Evolutionary conservation across 202 grass and related monocot species (phyloP), one percentile per base, ranked within the genome.

Genomic region (Carex sylvatica): DNA sequence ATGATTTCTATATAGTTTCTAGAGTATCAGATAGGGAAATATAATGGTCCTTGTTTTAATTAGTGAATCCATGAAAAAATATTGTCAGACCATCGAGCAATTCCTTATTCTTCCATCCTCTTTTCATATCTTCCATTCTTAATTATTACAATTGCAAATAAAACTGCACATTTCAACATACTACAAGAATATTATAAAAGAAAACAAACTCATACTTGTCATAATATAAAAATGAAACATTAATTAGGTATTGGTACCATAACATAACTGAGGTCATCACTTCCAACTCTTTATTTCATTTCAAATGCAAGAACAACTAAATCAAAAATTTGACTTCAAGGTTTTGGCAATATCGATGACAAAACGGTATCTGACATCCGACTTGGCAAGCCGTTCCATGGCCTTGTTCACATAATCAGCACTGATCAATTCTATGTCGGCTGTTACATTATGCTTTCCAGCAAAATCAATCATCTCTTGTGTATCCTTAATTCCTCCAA

Each of bases 391-490:
- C 3, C 93, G 80, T 54, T 97, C 87, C 76, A 97, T 65, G 33
- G 93, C 93, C 16, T 68, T 18, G 85, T 97, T 97, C 20, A 90
- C 85, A 14, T 90, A 88, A 2, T 94, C 89, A 0, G 84, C 91
- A 2, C 38, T 19, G 2, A 98, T 58, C 80, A 98, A 80, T 61
- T 98, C 92, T 0, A 98, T 84, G 3, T 98, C 95, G 0, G 95
- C 91, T 3, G 83, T 87, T 62, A 95, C 79, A 31, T 86, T 87
- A 38, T 98, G 87, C 91, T 93, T 74, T 0, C 83, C 92, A 1
- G 92, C 95, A 20, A 98, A 81, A 60, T 98, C 89, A 1, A 95
- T 26, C 95, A 93, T 98, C 77, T 98, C 95, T 87, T 95, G 91
- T 10, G 90, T 95, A 62, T 93, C 92, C 70, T 74, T 85, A 22